Evolutionary conservation across 2,329 filamentous ascomycete species (phyloP), one percentile per base, ranked within the genome.

Genomic region (Harringtonia aguacate): DNA sequence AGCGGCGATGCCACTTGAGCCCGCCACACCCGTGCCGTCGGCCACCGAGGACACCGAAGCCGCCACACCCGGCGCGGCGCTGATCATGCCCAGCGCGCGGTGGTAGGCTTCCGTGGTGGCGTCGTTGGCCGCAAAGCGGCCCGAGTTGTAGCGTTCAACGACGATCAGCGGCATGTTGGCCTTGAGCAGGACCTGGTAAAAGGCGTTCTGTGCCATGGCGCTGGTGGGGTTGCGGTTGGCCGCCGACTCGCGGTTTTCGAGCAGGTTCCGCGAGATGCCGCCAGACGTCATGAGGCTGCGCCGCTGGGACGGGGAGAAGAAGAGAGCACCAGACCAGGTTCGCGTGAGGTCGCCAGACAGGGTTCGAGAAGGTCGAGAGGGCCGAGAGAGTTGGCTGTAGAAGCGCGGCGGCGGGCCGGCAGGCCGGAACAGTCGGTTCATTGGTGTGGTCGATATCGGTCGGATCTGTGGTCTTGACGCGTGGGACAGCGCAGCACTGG

Each of bases 131-230:
- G 89, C 89, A 60, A 89, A 98, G 44, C 83, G 79, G 49, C 85
- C 85, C 15, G 84, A 88, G 58, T 88, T 81, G 62, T 95, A 92
- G 56, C 92, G 75, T 63, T 97, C 88, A 47, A 95, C 76, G 45
- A 98, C 70, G 50, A 98, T 94, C 41, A 88, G 83, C 17, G 90
- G 86, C 84, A 95, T 89, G 57, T 94, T 92, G 41, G 90, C 88
- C 58, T 85, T 84, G 44, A 95, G 72, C 14, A 98, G 76, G 37
- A 89, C 82, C 59, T 90, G 84, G 60, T 98, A 98, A 61, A 98
- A 95, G 15, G 86, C 83, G 60, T 90, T 92, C 61, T 98, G 92
- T 18, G 88, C 81, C 36, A 84, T 84, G 24, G 88, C 83, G 61
- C 87, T 97, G 47, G 72, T 76, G 2, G 92, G 87, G 56, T 95